Evolutionary conservation across 129 eudicot species (phyloP).

Genomic region (Flaveria brownii): DNA sequence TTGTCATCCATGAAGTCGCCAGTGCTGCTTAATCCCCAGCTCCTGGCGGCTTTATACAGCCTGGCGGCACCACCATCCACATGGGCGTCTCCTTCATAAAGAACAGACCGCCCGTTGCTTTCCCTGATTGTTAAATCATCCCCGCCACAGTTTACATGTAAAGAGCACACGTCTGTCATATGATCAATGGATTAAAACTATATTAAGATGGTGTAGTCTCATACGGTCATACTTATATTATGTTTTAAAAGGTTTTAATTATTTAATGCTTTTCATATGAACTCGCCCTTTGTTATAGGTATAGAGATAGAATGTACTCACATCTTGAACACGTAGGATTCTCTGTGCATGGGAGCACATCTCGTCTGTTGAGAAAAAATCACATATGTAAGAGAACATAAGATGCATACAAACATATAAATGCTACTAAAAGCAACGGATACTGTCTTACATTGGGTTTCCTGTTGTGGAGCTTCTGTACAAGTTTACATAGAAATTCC

Average conservation of each 20-base stretch:
- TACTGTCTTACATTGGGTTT: constrained; percentile 51
- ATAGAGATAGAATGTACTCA: constrained; percentile 42
- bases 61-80: constrained; percentile 65
- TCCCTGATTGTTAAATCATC: constrained; percentile 44
- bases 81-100: constrained; percentile 69
- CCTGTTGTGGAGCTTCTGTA: constrained; percentile 64
- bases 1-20: constrained; percentile 93
- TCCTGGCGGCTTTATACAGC: constrained; percentile 35
- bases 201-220: not conserved
- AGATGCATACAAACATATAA: not conserved
- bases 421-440: constrained; percentile 14
- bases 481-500: constrained; percentile 72
- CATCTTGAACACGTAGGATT: constrained; percentile 67
- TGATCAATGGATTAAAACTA: not conserved
- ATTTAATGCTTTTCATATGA: not conserved
- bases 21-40: constrained; percentile 90
- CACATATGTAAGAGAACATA: not conserved
- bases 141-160: constrained; percentile 93
- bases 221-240: not conserved
- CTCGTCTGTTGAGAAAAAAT: constrained; percentile 55
- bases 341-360: constrained; percentile 59
- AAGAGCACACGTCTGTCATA: constrained; percentile 71
- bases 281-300: not conserved
- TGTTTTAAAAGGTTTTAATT: not conserved
- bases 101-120: constrained; percentile 36